Base-by-base conservation (phyloP, 202 grass and related monocot genomes). In the Miscanthus sacchariflorus region DNA sequence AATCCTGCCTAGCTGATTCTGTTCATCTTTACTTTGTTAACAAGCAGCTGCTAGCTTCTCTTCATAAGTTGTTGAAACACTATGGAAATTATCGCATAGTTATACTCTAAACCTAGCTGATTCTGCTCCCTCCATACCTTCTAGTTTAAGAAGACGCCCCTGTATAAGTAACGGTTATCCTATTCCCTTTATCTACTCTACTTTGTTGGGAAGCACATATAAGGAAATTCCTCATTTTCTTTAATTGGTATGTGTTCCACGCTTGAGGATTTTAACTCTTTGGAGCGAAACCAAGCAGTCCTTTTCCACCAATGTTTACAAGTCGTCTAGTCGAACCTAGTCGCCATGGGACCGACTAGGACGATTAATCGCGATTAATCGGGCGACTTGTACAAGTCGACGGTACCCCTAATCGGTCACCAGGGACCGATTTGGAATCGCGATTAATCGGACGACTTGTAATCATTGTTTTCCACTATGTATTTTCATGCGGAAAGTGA, bases 401-500 rank as follows among this genome's bases (percentile, higher is more conserved):
- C 30, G 30, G 30, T 33, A 33, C 30, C 30, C 30, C 30, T 33
- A 33, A 33, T 33, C 30, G 30, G 30, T 33, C 30, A 33, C 30
- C 30, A 33, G 30, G 30, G 30, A 33, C 30, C 30, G 30, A 33
- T 33, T 33, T 33, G 30, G 30, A 33, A 33, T 33, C 30, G 30
- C 30, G 30, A 33, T 33, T 33, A 33, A 33, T 33, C 30, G 30
- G 30, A 33, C 30, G 30, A 33, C 30, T 33, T 33, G 30, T 33
- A 33, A 33, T 33, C 30, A 33, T 33, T 33, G 30, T 84, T 88
- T 87, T 88, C 81, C 70, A 76, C 45, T 78, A 52, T 76, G 70
- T 80, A 80, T 79, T 75, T 79, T 75, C 80, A 87, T 79, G 23
- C 35, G 43, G 84, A 72, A 87, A 72, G 68, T 27, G 80, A 90